These are phyloP conservation scores for Viridothelium virens DNA, from an alignment of 495 filamentous ascomycete genomes.

Conservation along the genomic window DNA sequence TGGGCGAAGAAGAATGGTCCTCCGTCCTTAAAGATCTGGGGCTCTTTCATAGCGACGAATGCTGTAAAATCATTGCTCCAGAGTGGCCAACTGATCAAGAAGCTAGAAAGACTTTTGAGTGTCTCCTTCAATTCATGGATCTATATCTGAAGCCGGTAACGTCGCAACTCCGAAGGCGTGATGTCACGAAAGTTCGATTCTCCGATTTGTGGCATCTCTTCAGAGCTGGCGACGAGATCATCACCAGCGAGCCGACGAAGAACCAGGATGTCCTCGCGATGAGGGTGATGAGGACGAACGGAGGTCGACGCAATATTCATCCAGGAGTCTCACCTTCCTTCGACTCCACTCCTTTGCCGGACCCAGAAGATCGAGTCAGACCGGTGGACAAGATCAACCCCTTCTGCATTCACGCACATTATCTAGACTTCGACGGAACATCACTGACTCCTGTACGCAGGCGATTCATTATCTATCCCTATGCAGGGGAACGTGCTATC, in stretches of 20 bases:
- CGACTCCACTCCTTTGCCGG: not conserved
- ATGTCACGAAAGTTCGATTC: not conserved
- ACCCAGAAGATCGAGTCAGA: not conserved
- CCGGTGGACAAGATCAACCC: slow-evolving; percentile 13
- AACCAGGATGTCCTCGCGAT: not conserved
- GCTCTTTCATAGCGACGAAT: not conserved
- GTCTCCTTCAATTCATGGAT: not conserved
- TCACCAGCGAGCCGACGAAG: not conserved
- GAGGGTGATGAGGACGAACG: slow-evolving; percentile 10
- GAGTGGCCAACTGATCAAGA: not conserved
- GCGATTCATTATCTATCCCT: slow-evolving; percentile 9
- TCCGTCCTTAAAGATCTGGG: not conserved
- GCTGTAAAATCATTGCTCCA: not conserved
- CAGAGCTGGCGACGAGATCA: slow-evolving; percentile 10
- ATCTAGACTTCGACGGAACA: slow-evolving; percentile 10
- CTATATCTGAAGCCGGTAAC: not conserved
- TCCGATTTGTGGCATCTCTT: slow-evolving; percentile 15
- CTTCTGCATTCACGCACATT: slow-evolving; percentile 13
- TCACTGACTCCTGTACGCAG: slow-evolving; percentile 5
- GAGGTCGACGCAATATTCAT: slow-evolving; percentile 12
- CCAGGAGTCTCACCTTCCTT: not conserved
- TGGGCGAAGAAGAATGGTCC: not conserved
- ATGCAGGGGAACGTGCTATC: slow-evolving; percentile 11
- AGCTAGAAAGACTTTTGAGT: not conserved
- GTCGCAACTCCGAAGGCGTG: not conserved